Conservation (phyloP, 2,329 filamentous ascomycete species). For the Neurospora sp. region DNA sequence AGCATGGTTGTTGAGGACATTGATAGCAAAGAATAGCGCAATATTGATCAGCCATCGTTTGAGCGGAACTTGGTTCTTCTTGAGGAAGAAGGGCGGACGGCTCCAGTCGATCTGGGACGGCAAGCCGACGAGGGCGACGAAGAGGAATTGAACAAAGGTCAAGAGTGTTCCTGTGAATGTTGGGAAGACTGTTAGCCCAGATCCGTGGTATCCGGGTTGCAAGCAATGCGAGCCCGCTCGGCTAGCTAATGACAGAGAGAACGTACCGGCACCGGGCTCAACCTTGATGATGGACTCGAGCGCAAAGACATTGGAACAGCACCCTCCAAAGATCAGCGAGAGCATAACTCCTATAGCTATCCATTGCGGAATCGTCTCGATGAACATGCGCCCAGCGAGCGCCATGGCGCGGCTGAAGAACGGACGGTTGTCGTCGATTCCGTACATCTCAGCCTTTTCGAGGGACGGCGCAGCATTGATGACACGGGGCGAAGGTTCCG, state of each 20-base stretch:
- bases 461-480: conserved; percentile 44
- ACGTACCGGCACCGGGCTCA: conserved; percentile 69
- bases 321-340: conserved; percentile 80
- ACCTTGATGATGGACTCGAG: conserved; percentile 92
- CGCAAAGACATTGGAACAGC: conserved; percentile 67
- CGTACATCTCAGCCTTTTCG: conserved; percentile 45
- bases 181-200: conserved; percentile 6
- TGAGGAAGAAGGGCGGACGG: conserved; percentile 61
- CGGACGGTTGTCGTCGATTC: conserved; percentile 41
- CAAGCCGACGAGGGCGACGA: conserved; percentile 71
- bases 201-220: neutral
- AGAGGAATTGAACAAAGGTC: conserved; percentile 81
- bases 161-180: conserved; percentile 58
- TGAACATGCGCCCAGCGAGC: conserved; percentile 41
- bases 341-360: conserved; percentile 59
- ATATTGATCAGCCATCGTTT: conserved; percentile 83
- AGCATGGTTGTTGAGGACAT: conserved; percentile 93
- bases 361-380: conserved; percentile 52
- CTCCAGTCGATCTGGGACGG: conserved; percentile 62
- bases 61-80: conserved; percentile 70
- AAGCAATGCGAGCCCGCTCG: neutral
- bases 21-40: conserved; percentile 82
- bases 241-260: neutral
- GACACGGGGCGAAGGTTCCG: conserved; percentile 31
- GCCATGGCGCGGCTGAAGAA: conserved; percentile 40